These are phyloP conservation scores for Aspergillus luchuensis DNA, from an alignment of 2,329 filamentous ascomycete genomes.

Conservation along the genomic window DNA sequence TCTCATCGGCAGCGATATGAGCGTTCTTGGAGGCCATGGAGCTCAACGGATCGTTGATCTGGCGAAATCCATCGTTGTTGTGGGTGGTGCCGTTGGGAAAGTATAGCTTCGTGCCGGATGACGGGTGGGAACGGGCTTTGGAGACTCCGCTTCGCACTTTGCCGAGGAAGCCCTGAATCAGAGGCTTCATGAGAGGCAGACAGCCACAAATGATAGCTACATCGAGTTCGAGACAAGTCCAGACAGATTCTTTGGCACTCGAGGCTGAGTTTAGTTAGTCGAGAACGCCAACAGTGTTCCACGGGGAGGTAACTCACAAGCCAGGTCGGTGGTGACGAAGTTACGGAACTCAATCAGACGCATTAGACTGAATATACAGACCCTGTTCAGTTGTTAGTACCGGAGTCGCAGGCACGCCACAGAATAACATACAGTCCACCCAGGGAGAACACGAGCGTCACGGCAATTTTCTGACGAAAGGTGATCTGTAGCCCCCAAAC, in stretches of 20 bases:
- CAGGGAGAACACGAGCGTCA: constrained; percentile 15
- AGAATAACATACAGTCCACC: constrained; percentile 12
- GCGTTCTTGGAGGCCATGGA: background rate
- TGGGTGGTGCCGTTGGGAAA: constrained; percentile 3
- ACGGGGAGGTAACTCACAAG: constrained; percentile 3
- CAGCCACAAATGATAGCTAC: constrained; percentile 26
- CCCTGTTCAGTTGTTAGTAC: constrained; percentile 7
- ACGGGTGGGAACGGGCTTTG: constrained; percentile 7
- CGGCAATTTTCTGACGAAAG: constrained; percentile 12
- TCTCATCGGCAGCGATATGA: background rate
- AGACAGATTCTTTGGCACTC: constrained; percentile 26
- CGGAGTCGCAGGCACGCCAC: too few relatives aligned
- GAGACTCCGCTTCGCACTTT: constrained; percentile 12
- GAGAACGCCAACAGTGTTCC: background rate
- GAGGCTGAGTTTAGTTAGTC: constrained; percentile 12
- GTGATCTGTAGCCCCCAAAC: constrained; percentile 16
- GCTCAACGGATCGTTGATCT: constrained; percentile 8
- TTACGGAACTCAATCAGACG: constrained; percentile 18
- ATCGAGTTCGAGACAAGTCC: constrained; percentile 25
- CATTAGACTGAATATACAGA: constrained; percentile 26
- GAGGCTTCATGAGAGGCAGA: constrained; percentile 21
- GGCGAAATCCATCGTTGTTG: constrained; percentile 13
- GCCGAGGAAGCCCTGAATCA: constrained; percentile 16
- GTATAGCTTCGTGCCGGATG: constrained; percentile 9
- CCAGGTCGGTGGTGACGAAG: constrained; percentile 13